phyloP scores from a whole-genome alignment of 352 stramenopile species.

The Elongisporangium prolatum region DNA sequence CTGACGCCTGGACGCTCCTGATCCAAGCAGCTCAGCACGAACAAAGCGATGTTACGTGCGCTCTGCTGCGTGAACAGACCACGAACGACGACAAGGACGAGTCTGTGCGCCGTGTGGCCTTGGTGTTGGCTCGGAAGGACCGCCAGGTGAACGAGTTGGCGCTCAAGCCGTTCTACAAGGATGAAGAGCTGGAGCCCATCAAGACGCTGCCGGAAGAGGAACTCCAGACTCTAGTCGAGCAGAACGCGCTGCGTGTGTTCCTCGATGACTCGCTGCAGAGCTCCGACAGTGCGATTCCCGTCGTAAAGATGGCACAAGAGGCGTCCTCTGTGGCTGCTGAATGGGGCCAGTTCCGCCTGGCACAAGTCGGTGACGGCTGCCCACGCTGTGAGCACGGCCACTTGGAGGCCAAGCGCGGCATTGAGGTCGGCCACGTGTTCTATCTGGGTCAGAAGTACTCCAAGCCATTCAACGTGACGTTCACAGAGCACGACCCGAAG shows the following conservation, averaged over 20 bases:
- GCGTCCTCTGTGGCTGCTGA: constrained; percentile 13
- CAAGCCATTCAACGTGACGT: constrained; percentile 69
- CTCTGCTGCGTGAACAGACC: constrained; percentile 30
- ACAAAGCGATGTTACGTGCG: constrained; percentile 26
- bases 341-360: constrained; percentile 58
- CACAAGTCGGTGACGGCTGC: constrained; percentile 62
- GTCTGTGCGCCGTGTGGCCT: constrained; percentile 15
- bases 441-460: constrained; percentile 89
- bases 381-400: constrained; percentile 33
- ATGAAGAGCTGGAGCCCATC: constrained; percentile 47
- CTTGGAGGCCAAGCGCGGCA: constrained; percentile 74
- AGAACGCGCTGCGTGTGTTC: constrained; percentile 40
- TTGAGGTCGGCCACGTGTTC: constrained; percentile 88
- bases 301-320: constrained; percentile 8
- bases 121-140: constrained; percentile 61
- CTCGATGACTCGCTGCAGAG: constrained; percentile 60
- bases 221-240: constrained; percentile 10
- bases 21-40: constrained; percentile 9
- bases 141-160: constrained; percentile 64
- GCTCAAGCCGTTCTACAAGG: constrained; percentile 65
- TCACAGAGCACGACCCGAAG: constrained; percentile 27
- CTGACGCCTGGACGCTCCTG: constrained; percentile 28
- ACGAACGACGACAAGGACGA: constrained; percentile 13
- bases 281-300: constrained; percentile 5
- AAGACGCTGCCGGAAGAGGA: constrained; percentile 11